These are phyloP conservation scores for Albugo candida DNA, from an alignment of 352 stramenopile genomes.

Conservation along the genomic window DNA sequence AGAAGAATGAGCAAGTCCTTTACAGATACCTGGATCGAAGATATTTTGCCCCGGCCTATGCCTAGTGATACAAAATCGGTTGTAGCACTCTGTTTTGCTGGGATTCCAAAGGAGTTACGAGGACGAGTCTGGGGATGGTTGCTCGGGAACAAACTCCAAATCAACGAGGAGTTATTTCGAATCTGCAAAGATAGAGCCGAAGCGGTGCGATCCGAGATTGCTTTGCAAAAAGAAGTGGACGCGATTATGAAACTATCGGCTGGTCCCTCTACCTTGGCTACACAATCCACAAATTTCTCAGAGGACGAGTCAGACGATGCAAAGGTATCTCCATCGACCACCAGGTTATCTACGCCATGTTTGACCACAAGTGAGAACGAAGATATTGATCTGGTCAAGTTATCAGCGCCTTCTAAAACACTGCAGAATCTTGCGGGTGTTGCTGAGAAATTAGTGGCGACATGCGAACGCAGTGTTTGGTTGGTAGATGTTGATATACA, in stretches of 20 bases:
- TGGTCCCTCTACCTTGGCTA: background rate
- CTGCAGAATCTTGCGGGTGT: constrained; percentile 51
- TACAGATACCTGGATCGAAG: constrained; percentile 50
- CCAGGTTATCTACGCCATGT: background rate
- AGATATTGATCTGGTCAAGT: constrained; percentile 13
- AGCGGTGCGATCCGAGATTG: constrained; percentile 58
- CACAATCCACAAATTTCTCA: background rate
- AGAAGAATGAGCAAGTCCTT: constrained; percentile 57
- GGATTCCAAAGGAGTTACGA: constrained; percentile 66
- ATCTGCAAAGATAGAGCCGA: constrained; percentile 60
- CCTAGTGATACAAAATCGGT: constrained; percentile 10
- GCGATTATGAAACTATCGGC: background rate
- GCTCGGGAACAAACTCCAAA: constrained; percentile 62
- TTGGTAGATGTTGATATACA: constrained; percentile 73
- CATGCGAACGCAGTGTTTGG: constrained; percentile 63
- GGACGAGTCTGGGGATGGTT: constrained; percentile 63
- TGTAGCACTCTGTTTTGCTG: constrained; percentile 55
- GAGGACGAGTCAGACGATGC: constrained; percentile 1
- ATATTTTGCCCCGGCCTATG: constrained; percentile 20
- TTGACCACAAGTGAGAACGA: background rate
- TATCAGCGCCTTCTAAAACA: too few relatives aligned
- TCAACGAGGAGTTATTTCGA: constrained; percentile 70
- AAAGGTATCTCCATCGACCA: constrained; percentile 7
- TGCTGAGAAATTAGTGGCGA: constrained; percentile 60
- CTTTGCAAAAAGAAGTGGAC: constrained; percentile 37